Evolutionary conservation across 139 green algal genomes (phyloP), one percentile per base, ranked within the genome.

Genomic region (Chlorella sp.): DNA sequence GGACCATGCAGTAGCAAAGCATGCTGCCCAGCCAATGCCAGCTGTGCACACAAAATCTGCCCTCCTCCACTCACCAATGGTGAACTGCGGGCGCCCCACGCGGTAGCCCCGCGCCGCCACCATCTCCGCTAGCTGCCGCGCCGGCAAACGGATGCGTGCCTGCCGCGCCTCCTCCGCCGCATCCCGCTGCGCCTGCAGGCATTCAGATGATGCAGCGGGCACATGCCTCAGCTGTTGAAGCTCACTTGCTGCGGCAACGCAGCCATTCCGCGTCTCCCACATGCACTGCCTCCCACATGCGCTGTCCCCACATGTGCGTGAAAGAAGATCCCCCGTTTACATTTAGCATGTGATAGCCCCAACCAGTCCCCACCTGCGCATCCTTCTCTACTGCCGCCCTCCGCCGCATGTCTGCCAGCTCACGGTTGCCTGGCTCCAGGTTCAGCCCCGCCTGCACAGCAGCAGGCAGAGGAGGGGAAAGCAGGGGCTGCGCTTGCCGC

Each of bases 1-100:
- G 3, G 3, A 16, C 22, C 56, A 16, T 20, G 56, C 13, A 24
- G 22, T 65, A 24, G 56, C 30, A 65, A 20, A 65, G 56, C 56
- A 20, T 5, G 7, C 9, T 20, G 56, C 56, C 56, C 56, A 4
- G 56, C 3, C 26, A 65, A 20, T 20, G 22, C 9, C 7, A 65
- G 3, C n/a, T n/a, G n/a, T n/a, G n/a, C n/a, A n/a, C n/a, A n/a
- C n/a, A n/a, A n/a, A n/a, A n/a, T n/a, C n/a, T n/a, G n/a, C n/a
- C n/a, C n/a, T n/a, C n/a, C n/a, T n/a, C 64, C 1, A 17, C 78
- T 76, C 54, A 91, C 92, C 92, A 20, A 92, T 86, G 41, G 72
- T 89, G 80, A 94, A 90, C 82, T 95, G 89, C 26, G 91, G 85
- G 1, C 73, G 83, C 3, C 92, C 92, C 36, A 95, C 72, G 30